Evolutionary conservation across 495 filamentous ascomycete species (phyloP).

Genomic region (Sabuloglossum arenarium): DNA sequence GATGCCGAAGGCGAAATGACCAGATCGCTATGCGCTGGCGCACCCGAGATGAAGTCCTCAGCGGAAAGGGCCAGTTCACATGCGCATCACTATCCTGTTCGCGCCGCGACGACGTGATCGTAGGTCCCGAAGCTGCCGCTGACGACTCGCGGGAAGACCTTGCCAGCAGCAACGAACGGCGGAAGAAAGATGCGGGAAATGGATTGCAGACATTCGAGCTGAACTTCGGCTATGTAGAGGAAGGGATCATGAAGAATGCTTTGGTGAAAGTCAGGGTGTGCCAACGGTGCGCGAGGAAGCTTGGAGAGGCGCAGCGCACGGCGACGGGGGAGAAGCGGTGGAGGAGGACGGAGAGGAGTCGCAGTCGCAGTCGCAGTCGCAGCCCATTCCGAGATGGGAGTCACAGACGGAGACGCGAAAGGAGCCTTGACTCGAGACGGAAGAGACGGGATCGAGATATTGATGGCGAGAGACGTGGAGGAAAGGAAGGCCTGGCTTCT

Average conservation of each 20-base stretch:
- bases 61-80: constrained; percentile 12
- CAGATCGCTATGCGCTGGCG: constrained; percentile 16
- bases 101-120: constrained; percentile 10
- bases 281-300: constrained; percentile 10
- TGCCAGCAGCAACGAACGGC: background rate
- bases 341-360: constrained; percentile 4
- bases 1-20: background rate
- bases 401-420: background rate
- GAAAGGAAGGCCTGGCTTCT: background rate
- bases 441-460: background rate
- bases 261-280: constrained; percentile 15
- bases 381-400: no score
- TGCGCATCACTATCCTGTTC: constrained; percentile 12
- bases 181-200: background rate
- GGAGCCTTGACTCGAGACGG: background rate
- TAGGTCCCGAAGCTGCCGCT: constrained; percentile 8
- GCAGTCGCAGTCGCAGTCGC: background rate
- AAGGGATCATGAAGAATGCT: constrained; percentile 11
- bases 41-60: constrained; percentile 15
- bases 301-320: constrained; percentile 8
- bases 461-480: background rate
- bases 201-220: constrained; percentile 12
- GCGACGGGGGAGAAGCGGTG: constrained; percentile 4
- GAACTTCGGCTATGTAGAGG: constrained; percentile 14
- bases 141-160: background rate